These are phyloP conservation scores for Apium graveolens DNA, from an alignment of 129 eudicot genomes.

Conservation along the genomic window DNA sequence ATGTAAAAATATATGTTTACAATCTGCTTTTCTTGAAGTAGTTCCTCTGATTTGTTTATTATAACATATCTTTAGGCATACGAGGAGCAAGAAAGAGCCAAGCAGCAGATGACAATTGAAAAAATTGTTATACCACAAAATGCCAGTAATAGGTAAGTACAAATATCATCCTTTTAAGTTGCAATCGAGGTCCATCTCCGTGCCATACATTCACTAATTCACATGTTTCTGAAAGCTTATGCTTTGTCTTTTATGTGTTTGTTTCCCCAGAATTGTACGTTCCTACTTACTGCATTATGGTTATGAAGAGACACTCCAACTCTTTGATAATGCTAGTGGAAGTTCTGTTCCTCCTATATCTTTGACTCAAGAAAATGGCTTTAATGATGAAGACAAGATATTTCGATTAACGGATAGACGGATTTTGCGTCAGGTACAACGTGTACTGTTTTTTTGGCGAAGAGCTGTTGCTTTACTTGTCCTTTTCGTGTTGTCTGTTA, in stretches of 20 bases:
- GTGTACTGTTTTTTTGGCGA: not conserved
- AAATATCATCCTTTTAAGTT: not conserved
- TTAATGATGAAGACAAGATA: slow-evolving; percentile 37
- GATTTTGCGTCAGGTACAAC: slow-evolving; percentile 74
- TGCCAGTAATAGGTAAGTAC: slow-evolving; percentile 68
- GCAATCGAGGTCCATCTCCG: not conserved
- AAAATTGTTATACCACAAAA: slow-evolving; percentile 45
- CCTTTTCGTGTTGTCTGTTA: not conserved
- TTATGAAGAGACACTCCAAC: slow-evolving; percentile 74
- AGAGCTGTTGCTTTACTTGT: not conserved
- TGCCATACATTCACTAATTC: not conserved
- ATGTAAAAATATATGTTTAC: not conserved
- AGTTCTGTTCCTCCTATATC: slow-evolving; percentile 60
- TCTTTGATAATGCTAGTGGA: slow-evolving; percentile 58
- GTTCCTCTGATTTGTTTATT: not conserved
- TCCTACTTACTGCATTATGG: slow-evolving; percentile 90
- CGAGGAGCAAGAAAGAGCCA: slow-evolving; percentile 71
- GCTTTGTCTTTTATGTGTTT: slow-evolving; percentile 13
- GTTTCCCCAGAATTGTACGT: slow-evolving; percentile 62
- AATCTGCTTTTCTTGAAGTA: not conserved
- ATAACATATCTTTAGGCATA: slow-evolving; percentile 43
- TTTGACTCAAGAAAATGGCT: slow-evolving; percentile 44
- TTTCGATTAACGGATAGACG: slow-evolving; percentile 59
- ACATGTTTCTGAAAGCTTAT: not conserved
- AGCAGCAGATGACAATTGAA: slow-evolving; percentile 52